Evolutionary conservation across 345 rosid species (phyloP).

Genomic region (Salix dunnii): DNA sequence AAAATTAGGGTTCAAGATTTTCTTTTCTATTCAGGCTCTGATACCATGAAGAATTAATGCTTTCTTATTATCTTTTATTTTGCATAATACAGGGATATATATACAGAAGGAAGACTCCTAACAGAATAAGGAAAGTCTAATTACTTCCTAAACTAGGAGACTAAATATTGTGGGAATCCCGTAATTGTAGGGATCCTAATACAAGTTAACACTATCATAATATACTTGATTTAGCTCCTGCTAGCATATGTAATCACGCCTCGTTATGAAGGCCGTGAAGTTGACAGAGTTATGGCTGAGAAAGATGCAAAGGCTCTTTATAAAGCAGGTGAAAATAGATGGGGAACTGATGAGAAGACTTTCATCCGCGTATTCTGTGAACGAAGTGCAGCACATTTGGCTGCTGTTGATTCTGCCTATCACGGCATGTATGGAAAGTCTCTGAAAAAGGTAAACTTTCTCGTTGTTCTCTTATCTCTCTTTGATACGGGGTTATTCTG

Average conservation of each 20-base stretch:
- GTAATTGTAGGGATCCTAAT: too few species aligned
- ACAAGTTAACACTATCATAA: neutral
- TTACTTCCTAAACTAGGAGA: too few species aligned
- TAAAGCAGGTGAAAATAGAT: conserved; percentile 62
- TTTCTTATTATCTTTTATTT: too few species aligned
- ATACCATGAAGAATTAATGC: neutral
- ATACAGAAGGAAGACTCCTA: too few species aligned
- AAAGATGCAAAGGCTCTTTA: conserved; percentile 57
- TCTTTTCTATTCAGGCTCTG: too few species aligned
- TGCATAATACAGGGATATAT: too few species aligned
- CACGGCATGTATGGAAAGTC: conserved; percentile 41
- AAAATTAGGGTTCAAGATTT: too few species aligned
- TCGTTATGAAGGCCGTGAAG: conserved; percentile 53
- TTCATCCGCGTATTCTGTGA: conserved; percentile 50
- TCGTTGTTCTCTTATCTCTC: neutral
- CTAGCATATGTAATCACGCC: conserved; percentile 43
- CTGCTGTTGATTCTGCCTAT: conserved; percentile 42
- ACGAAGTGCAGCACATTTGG: conserved; percentile 64
- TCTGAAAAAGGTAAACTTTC: conserved; percentile 48
- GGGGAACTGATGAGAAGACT: conserved; percentile 70
- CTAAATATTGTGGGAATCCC: too few species aligned
- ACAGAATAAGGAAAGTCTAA: too few species aligned
- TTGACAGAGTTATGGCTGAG: conserved; percentile 35
- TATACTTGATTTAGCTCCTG: conserved; percentile 42
- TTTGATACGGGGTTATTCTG: neutral